phyloP scores from a whole-genome alignment of 345 rosid species.

The Murraya koenigii region DNA sequence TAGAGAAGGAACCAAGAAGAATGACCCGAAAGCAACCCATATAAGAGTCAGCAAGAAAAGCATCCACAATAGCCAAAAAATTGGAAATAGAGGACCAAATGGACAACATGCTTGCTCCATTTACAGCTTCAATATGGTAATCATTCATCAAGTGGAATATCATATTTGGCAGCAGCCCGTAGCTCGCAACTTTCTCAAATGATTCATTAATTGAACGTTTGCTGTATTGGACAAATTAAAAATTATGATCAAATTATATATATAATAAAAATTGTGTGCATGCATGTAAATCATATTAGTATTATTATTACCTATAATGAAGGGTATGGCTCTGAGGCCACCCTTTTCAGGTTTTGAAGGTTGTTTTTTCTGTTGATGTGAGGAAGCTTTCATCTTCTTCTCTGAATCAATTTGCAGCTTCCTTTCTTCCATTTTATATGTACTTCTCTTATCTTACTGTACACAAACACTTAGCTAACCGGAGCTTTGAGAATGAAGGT shows the following conservation, averaged over 20 bases:
- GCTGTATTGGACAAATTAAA: not conserved
- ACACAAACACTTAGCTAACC: too few relatives aligned
- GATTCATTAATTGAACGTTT: conserved; percentile 3
- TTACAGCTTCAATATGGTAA: conserved; percentile 17
- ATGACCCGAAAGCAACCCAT: conserved; percentile 25
- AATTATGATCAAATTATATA: too few relatives aligned
- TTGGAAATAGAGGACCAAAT: conserved; percentile 19
- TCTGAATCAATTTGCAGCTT: too few relatives aligned
- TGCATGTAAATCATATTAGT: not conserved
- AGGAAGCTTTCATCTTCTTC: too few relatives aligned
- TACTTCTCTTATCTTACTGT: too few relatives aligned
- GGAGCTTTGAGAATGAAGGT: too few relatives aligned
- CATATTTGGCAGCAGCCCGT: conserved; percentile 21
- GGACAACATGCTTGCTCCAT: conserved; percentile 10
- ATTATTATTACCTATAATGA: conserved; percentile 52
- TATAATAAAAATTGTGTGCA: too few relatives aligned
- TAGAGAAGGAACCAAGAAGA: not conserved
- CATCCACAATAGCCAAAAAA: conserved; percentile 28
- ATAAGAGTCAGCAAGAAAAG: conserved; percentile 31
- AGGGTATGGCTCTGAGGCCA: conserved; percentile 72
- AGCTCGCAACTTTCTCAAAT: conserved; percentile 9
- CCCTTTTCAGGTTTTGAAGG: conserved; percentile 31
- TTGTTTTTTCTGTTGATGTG: too few relatives aligned
- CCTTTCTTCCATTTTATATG: too few relatives aligned
- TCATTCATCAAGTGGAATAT: conserved; percentile 26